Evolutionary conservation across 768 basidiomycete species (phyloP), one percentile per base, ranked within the genome.

Genomic region (Tricholoma hemisulphureum): DNA sequence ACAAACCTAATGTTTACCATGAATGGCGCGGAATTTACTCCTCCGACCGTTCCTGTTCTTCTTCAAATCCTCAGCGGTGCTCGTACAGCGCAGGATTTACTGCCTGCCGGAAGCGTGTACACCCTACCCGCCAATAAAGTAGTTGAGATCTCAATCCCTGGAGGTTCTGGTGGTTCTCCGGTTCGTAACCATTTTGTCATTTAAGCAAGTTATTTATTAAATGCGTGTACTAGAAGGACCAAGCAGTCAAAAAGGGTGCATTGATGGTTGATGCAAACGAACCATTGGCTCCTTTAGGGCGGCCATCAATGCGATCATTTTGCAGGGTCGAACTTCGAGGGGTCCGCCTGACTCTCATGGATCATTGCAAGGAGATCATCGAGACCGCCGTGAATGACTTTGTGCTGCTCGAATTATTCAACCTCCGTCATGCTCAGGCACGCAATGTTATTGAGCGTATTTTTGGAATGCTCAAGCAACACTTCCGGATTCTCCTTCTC

Each of bases 21-120:
- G 23, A 77, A 79, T 52, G 68, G 69, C 4, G 65, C 61, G 1
- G 49, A 61, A 1, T 79, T 71, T 59, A 41, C 37, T 6, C 65
- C 73, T 1, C 83, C 84, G 0, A 71, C 74, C 0, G 69, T 78
- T 0, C n/a, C n/a, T n/a, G n/a, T n/a, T n/a, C n/a, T n/a, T n/a
- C n/a, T n/a, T n/a, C n/a, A n/a, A n/a, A n/a, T 84, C 37, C 63
- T 87, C 29, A 83, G 80, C 51, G 85, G 85, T 0, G 78, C 79
- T 4, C 70, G 69, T 29, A 71, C 74, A n/a, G 75, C 84, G 0
- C 63, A 73, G 20, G 73, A 81, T 1, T 71, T 87, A 14, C 69
- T 86, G 24, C 86, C 75, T 0, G 34, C 66, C 1, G 80, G 80
- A 6, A 71, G 73, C 20, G 72, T 85, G 4, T 81, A 80, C 60